Evolutionary conservation across 441 rosid species (phyloP), one percentile per base, ranked within the genome.

Genomic region (Geranium incanum): DNA sequence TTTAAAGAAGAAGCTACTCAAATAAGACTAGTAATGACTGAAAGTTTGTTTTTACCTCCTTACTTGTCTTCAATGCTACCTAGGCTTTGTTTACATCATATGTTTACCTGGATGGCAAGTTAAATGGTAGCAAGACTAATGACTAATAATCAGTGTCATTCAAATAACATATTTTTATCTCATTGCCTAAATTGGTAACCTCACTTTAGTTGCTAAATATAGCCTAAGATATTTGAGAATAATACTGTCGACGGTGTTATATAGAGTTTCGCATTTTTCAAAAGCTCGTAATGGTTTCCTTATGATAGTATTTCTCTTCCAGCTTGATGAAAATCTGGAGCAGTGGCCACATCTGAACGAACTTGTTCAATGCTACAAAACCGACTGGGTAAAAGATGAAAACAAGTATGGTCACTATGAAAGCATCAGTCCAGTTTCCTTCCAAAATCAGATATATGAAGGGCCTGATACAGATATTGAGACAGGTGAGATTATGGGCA

Each of bases 261-360:
- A 59, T 23, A 21, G 6, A 62, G n/a, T 62, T 62, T 62, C 13
- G 21, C 66, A 21, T 19, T 7, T 21, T 13, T 16, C 23, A 62
- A 62, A 62, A 2, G 13, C 66, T 62, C 23, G 13, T 62, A 62
- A 2, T 62, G n/a, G 36, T 62, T 62, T 62, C 36, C 66, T 62
- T 19, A 62, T 62, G 66, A 28, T 62, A 62, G 36, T 68, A 63
- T 15, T 21, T 36, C 70, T 48, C 13, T 66, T 75, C 73, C 85
- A 93, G 99, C 84, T 88, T 70, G 97, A 92, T 81, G 98, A 93
- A 72, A 88, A 89, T 78, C 79, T 89, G 78, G 98, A 95, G 67
- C 96, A 87, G 81, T 95, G 99, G 95, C 99, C 99, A 8, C 99
- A 95, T 86, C 82, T 95, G 75, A 86, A 84, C 72, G 96, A 95